Base-by-base conservation (phyloP, 768 basidiomycete genomes). In the Macrolepiota fuliginosa region DNA sequence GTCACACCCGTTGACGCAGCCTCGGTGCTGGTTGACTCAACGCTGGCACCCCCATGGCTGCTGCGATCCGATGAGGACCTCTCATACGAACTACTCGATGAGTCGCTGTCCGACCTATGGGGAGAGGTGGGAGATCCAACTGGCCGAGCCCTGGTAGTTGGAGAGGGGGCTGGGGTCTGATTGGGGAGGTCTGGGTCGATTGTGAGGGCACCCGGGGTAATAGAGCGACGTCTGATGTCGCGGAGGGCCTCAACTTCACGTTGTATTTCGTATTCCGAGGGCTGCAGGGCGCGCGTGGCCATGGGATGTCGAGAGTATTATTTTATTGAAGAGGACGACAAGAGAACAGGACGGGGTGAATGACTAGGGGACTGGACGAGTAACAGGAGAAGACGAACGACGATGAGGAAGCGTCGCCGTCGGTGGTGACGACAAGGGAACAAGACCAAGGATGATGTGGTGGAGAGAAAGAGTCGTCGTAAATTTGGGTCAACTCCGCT, bases 151-250 rank as follows among this genome's bases (percentile, higher is more conserved):
- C 72, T 74, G 50, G 79, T 64, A 25, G 83, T 83, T 35, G 88
- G 84, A 24, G 85, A 85, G 5, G 82, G 71, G 19, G 87, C 81
- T 0, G 89, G 80, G 1, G 87, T 79, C 64, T 86, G 81, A 68
- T 84, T 87, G 45, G 95, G 95, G 52, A 96, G 84, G 84, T 97
- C 95, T 66, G 94, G 94, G 75, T 97, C 95, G 58, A 96, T 82
- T 62, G 90, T 81, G 69, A 94, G 85, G 24, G 89, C 88, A 40
- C 92, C 92, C 63, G 92, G 94, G 0, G 88, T 83, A 15, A 87
- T 86, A 1, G 94, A 97, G 67, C 94, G 88, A 57, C 95, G 83
- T 62, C 84, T 83, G 66, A 97, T 86, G 76, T 93, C 92, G 66
- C 89, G 85, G 42, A 94, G 80, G 46, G 90, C 88, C 71, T 94